phyloP scores from a whole-genome alignment of 768 basidiomycete species.

The Amanita rubescens region DNA sequence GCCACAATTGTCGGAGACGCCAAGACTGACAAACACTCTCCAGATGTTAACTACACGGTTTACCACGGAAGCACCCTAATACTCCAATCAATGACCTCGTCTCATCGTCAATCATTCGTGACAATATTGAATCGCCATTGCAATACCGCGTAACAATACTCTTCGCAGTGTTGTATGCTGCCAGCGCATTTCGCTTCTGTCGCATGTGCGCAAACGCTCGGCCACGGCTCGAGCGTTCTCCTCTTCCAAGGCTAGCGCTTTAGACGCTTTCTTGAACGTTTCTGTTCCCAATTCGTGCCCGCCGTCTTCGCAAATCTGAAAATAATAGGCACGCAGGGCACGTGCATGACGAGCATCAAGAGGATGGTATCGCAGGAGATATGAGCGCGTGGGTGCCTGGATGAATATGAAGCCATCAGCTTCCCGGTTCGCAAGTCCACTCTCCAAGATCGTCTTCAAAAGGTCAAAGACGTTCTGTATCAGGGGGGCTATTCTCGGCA shows the following conservation, averaged over 20 bases:
- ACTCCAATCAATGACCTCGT: not conserved
- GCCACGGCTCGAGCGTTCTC: not conserved
- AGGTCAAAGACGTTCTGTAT: not conserved
- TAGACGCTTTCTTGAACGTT: not conserved
- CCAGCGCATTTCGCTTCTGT: not conserved
- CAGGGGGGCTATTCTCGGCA: not conserved
- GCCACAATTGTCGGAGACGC: too few species aligned
- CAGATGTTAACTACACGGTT: too few species aligned
- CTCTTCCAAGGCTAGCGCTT: not conserved
- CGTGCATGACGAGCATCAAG: not conserved
- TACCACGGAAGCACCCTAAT: not conserved
- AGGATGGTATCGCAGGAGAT: not conserved
- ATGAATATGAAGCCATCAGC: not conserved
- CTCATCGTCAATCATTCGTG: not conserved
- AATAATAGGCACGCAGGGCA: not conserved
- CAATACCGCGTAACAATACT: not conserved
- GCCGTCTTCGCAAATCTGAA: not conserved
- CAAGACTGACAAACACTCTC: too few species aligned
- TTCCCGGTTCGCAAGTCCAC: not conserved
- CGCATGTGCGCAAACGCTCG: not conserved
- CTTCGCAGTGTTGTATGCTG: not conserved
- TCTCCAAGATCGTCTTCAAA: not conserved
- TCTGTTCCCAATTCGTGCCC: not conserved
- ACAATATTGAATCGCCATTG: not conserved
- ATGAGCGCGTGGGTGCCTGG: constrained; percentile 1